phyloP scores from a whole-genome alignment of 2,329 filamentous ascomycete genomes.

The Pseudocercospora pini-densiflorae region DNA sequence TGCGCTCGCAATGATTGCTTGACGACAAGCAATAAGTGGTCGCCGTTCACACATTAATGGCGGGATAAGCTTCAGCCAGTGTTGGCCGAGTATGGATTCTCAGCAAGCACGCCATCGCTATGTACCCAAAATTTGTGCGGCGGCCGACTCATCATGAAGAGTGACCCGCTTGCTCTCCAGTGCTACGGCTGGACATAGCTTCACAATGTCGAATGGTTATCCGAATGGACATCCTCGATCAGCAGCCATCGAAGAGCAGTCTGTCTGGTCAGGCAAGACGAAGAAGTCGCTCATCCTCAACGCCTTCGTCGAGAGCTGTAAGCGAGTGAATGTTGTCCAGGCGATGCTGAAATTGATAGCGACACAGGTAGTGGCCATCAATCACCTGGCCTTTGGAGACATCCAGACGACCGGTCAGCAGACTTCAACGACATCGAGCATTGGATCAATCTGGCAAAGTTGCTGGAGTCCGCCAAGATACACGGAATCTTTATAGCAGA shows the following conservation, averaged over 20 bases:
- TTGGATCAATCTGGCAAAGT: constrained; percentile 66
- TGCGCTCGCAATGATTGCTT: too few relatives aligned
- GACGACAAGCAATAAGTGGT: too few relatives aligned
- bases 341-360: neutral
- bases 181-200: too few relatives aligned
- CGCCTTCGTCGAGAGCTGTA: constrained; percentile 49
- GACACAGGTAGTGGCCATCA: constrained; percentile 54
- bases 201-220: neutral
- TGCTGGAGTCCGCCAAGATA: constrained; percentile 65
- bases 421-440: constrained; percentile 65
- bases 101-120: too few relatives aligned
- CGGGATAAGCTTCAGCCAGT: too few relatives aligned
- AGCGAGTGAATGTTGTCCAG: neutral
- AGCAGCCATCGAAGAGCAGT: neutral
- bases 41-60: too few relatives aligned
- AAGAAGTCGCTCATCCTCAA: constrained; percentile 49
- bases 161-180: too few relatives aligned
- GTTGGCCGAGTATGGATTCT: too few relatives aligned
- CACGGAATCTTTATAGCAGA: constrained; percentile 69
- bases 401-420: constrained; percentile 66
- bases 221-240: neutral
- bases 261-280: neutral
- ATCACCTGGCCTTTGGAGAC: constrained; percentile 63
- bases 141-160: too few relatives aligned
- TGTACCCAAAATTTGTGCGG: too few relatives aligned